Evolutionary conservation across 495 filamentous ascomycete genomes (phyloP).

Genomic region (Aspergillus mulundensis): DNA sequence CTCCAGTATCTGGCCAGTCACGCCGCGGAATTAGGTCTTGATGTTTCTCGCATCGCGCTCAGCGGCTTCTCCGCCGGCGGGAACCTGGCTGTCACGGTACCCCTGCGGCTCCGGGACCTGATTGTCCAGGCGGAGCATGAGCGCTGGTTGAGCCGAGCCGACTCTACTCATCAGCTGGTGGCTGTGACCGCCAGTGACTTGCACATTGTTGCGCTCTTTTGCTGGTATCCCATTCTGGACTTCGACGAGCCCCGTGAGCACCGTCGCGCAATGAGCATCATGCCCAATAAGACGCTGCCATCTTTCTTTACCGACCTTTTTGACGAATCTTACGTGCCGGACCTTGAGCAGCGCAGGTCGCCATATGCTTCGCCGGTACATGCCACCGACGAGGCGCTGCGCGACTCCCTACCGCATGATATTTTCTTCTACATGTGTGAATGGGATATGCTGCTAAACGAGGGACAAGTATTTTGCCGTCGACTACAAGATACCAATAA

Average conservation of each 20-base stretch:
- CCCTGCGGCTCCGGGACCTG: conserved; percentile 55
- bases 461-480: conserved; percentile 65
- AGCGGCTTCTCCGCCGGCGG: conserved; percentile 87
- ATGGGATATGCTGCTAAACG: conserved; percentile 83
- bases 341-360: conserved; percentile 45
- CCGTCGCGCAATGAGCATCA: conserved; percentile 61
- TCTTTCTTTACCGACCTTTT: conserved; percentile 77
- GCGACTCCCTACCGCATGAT: conserved; percentile 53
- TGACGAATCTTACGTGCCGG: conserved; percentile 72
- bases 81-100: conserved; percentile 79
- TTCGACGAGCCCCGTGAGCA: conserved; percentile 71
- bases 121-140: conserved; percentile 25
- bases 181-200: conserved; percentile 31
- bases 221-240: conserved; percentile 84
- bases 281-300: conserved; percentile 70
- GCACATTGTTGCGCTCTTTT: conserved; percentile 55
- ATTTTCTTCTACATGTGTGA: conserved; percentile 79
- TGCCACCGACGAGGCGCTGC: conserved; percentile 50
- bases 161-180: conserved; percentile 39
- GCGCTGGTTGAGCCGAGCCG: conserved; percentile 24
- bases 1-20: conserved; percentile 60
- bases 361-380: conserved; percentile 63
- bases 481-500: conserved; percentile 63
- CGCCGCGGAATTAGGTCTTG: conserved; percentile 52
- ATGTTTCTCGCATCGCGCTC: conserved; percentile 61